These are phyloP conservation scores for Verticillium zaregamsianum DNA, from an alignment of 2,329 filamentous ascomycete species.

Conservation along the genomic window DNA sequence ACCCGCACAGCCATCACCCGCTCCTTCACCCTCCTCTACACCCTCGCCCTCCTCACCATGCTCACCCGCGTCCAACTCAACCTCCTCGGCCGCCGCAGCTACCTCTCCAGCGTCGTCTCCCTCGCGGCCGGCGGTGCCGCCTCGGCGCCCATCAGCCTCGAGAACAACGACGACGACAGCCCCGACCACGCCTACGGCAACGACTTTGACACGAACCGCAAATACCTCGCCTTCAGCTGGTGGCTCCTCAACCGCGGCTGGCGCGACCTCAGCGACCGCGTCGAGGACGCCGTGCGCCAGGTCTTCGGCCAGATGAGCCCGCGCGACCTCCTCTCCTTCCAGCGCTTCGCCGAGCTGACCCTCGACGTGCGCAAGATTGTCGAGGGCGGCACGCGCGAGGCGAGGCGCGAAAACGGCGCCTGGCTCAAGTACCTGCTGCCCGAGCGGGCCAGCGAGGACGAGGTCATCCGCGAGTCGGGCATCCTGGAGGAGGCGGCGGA, in stretches of 20 bases:
- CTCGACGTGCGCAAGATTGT: conserved; percentile 79
- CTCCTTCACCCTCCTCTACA: conserved; percentile 89
- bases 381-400: conserved; percentile 56
- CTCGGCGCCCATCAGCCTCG: conserved; percentile 62
- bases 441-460: conserved; percentile 70
- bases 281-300: conserved; percentile 81
- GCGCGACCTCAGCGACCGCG: conserved; percentile 74
- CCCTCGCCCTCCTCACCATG: conserved; percentile 80
- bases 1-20: conserved; percentile 70
- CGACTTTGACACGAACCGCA: conserved; percentile 93
- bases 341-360: conserved; percentile 74
- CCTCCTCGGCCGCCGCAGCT: conserved; percentile 89
- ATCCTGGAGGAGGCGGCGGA: conserved; percentile 51
- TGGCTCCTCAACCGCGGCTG: conserved; percentile 93
- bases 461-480: conserved; percentile 81
- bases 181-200: conserved; percentile 78
- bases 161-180: conserved; percentile 90
- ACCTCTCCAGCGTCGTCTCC: conserved; percentile 91
- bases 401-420: conserved; percentile 38
- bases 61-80: conserved; percentile 95
- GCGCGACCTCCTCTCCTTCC: conserved; percentile 79
- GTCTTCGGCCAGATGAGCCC: conserved; percentile 88
- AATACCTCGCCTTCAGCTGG: conserved; percentile 96
- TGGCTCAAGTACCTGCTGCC: conserved; percentile 88
- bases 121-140: conserved; percentile 75